A percentile compares a stretch with the other conserved stretches of the same genome.
Conservation (phyloP, 768 basidiomycete genomes). For the Amanita rubescens region DNA sequence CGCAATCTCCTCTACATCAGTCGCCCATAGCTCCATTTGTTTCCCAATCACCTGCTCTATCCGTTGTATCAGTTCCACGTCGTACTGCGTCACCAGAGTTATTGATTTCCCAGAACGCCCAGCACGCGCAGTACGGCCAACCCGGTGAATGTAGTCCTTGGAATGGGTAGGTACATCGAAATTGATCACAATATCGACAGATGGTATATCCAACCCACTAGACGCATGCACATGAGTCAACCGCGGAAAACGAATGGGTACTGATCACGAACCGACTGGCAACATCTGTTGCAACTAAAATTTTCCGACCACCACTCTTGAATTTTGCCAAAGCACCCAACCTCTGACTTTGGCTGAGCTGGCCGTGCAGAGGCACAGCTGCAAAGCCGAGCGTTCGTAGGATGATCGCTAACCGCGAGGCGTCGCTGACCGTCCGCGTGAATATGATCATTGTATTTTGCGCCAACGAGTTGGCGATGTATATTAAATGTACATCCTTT, state of each 20-base stretch:
- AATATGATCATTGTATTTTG: conserved; percentile 95
- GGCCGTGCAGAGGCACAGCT: conserved; percentile 93
- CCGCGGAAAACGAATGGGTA: background rate
- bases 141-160: conserved; percentile 98
- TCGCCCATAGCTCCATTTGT: conserved; percentile 84
- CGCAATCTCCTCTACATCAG: conserved; percentile 83
- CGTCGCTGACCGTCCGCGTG: conserved; percentile 91
- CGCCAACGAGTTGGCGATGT: conserved; percentile 82
- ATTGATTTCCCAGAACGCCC: conserved; percentile 96
- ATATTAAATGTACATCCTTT: conserved; percentile 88
- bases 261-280: conserved; percentile 66
- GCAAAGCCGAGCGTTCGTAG: conserved; percentile 88
- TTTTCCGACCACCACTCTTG: conserved; percentile 85
- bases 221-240: background rate
- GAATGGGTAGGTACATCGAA: conserved; percentile 97
- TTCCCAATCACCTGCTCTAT: conserved; percentile 91
- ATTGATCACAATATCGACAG: conserved; percentile 95
- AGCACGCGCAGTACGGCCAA: conserved; percentile 95
- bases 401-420: conserved; percentile 84
- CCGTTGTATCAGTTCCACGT: conserved; percentile 91
- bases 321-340: conserved; percentile 93
- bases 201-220: conserved; percentile 92
- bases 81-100: conserved; percentile 97
- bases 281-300: conserved; percentile 94
- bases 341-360: conserved; percentile 89